Percentiles rank a stretch among this genome's conserved stretches.
These are phyloP conservation scores for Salvia rosmarinus DNA, from an alignment of 257 asterid genomes.

Conservation along the genomic window DNA sequence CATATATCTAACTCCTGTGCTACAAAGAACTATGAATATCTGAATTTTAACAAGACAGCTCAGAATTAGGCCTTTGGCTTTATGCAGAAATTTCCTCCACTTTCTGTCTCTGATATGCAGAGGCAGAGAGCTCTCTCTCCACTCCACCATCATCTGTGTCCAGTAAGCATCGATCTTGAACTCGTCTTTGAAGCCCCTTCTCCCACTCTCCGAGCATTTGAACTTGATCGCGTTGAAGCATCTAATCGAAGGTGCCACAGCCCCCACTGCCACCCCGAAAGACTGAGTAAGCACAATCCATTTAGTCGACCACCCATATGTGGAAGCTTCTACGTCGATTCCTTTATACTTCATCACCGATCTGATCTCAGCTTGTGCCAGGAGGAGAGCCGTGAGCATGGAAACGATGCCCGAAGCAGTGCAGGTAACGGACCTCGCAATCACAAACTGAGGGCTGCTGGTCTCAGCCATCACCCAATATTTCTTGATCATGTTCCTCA, in stretches of 20 bases:
- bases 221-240: slow-evolving; percentile 32
- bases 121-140: slow-evolving; percentile 45
- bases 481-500: slow-evolving; percentile 26
- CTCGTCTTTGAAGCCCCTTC: slow-evolving; percentile 8
- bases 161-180: slow-evolving; percentile 36
- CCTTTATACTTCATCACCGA: neutral
- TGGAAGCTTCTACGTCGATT: slow-evolving; percentile 12
- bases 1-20: slow-evolving; percentile 32
- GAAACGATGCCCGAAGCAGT: slow-evolving; percentile 31
- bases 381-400: slow-evolving; percentile 5
- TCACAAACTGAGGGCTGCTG: slow-evolving; percentile 49
- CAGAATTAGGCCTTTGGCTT: slow-evolving; percentile 27
- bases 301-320: slow-evolving; percentile 32
- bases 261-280: slow-evolving; percentile 40
- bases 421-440: slow-evolving; percentile 42
- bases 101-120: slow-evolving; percentile 28
- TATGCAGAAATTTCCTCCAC: slow-evolving; percentile 31
- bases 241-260: slow-evolving; percentile 42
- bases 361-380: slow-evolving; percentile 10
- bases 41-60: slow-evolving; percentile 36
- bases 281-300: slow-evolving; percentile 41
- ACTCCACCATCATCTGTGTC: slow-evolving; percentile 40
- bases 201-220: slow-evolving; percentile 8
- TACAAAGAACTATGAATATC: slow-evolving; percentile 31
- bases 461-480: slow-evolving; percentile 50